Base-by-base conservation (phyloP, 2,329 filamentous ascomycete species). In the Penicillium polonicum region DNA sequence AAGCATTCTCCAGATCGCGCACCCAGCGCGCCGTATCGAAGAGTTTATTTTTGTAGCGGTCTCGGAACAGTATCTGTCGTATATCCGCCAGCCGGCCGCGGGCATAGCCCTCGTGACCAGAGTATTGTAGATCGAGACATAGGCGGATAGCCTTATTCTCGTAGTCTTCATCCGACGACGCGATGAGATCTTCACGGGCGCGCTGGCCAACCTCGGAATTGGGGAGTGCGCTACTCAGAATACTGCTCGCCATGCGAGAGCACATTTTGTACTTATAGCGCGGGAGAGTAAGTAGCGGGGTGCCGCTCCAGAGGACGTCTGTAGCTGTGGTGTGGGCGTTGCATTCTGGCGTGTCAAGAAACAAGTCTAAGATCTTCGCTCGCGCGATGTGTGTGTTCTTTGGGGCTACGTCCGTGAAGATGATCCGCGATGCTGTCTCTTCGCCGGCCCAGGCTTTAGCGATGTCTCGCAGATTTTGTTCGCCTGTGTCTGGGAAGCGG, bases 261-360 rank as follows among this genome's bases (percentile, higher is more conserved):
- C 94, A 99, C 94, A 99, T 99, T 76, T 99, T 99, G 78, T 97
- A 97, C 50, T 89, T 85, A 74, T 97, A 97, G 36, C 94, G 85
- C 12, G 94, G 92, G 31, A 94, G 81, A 0, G 94, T 99, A 29
- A 99, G 81, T 23, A 99, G 79, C 5, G 94, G 94, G 0, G 94
- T 97, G 66, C 92, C 95, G 52, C 90, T 95, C 94, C 94, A 99
- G 7, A 99, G 81, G 1, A 97, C 89, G 70, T 99, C 94, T 13
- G 94, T 95, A 2, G 94, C 94, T 1, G 94, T 99, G 1, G 94
- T 99, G 74, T 99, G 94, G 1, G 92, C 94, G 70, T 99, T 99
- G 77, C 94, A 99, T 75, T 99, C 94, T 1, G 94, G 92, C 0
- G 94, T 99, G 75, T 99, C 94, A 15, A 99, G 84, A 71, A 99